Conservation (phyloP, 148 eudicot genomes). For the Oxyria digyna region DNA sequence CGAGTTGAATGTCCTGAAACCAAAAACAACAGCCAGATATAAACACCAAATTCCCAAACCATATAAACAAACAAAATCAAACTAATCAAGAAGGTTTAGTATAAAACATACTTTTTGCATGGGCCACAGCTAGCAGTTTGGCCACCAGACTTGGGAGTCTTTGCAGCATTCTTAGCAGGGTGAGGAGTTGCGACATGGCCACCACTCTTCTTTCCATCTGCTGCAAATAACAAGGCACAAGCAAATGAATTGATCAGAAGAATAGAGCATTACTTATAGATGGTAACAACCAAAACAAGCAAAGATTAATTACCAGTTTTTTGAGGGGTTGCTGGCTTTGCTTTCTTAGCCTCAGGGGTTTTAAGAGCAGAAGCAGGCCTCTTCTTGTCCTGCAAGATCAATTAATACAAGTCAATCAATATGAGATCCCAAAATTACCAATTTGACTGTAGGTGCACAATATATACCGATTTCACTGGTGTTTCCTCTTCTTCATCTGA, state of each 20-base stretch:
- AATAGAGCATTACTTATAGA: not conserved
- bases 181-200: conserved; percentile 4
- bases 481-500: conserved; percentile 11
- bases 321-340: conserved; percentile 1
- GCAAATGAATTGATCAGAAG: not conserved
- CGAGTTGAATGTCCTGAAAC: not conserved
- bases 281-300: too few relatives aligned
- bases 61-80: not conserved
- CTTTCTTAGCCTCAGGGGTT: conserved; percentile 6
- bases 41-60: not conserved
- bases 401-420: not conserved
- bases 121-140: not conserved
- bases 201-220: not conserved
- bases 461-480: conserved; percentile 2
- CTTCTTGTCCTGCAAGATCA: not conserved
- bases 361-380: not conserved
- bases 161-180: conserved; percentile 6
- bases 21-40: not conserved
- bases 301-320: not conserved
- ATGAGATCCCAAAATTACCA: not conserved
- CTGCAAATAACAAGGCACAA: not conserved
- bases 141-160: conserved; percentile 2
- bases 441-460: not conserved
- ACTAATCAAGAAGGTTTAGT: not conserved
- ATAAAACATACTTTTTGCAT: not conserved